Percentiles rank a stretch among this genome's conserved stretches.
Evolutionary conservation across 2,329 filamentous ascomycete genomes (phyloP).

Genomic region (Pseudogymnoascus sp.): DNA sequence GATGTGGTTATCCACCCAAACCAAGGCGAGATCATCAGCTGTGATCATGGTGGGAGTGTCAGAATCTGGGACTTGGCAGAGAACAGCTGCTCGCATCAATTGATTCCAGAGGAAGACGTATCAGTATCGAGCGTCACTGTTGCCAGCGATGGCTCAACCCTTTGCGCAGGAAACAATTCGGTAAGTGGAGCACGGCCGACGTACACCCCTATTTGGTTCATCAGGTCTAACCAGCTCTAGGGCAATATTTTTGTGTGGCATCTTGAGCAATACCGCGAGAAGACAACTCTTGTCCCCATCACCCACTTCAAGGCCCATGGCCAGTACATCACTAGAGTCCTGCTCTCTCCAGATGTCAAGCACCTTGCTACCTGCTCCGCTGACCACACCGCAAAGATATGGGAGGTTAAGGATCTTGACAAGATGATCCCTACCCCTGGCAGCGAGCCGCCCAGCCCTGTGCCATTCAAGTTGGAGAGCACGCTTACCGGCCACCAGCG

Average conservation of each 20-base stretch:
- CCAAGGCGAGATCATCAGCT: conserved; percentile 95
- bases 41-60: conserved; percentile 86
- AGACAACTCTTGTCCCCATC: conserved; percentile 63
- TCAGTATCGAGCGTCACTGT: conserved; percentile 92
- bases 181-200: conserved; percentile 45
- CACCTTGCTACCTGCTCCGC: conserved; percentile 68
- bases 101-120: conserved; percentile 93
- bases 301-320: conserved; percentile 66
- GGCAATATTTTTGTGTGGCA: conserved; percentile 98
- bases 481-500: conserved; percentile 65
- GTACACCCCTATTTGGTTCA: not conserved
- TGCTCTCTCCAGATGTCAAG: conserved; percentile 67
- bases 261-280: conserved; percentile 65
- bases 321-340: conserved; percentile 66
- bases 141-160: conserved; percentile 83
- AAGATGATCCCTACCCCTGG: conserved; percentile 31
- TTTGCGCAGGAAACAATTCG: conserved; percentile 87
- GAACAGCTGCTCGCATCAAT: conserved; percentile 92
- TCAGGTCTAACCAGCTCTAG: conserved; percentile 38
- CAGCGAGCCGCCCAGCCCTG: conserved; percentile 8
- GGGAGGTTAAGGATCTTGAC: conserved; percentile 74
- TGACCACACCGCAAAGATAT: conserved; percentile 85
- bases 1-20: conserved; percentile 99
- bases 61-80: conserved; percentile 94
- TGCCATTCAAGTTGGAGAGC: conserved; percentile 57